Evolutionary conservation across 2,329 filamentous ascomycete genomes (phyloP).

Genomic region (Alternaria alternata): DNA sequence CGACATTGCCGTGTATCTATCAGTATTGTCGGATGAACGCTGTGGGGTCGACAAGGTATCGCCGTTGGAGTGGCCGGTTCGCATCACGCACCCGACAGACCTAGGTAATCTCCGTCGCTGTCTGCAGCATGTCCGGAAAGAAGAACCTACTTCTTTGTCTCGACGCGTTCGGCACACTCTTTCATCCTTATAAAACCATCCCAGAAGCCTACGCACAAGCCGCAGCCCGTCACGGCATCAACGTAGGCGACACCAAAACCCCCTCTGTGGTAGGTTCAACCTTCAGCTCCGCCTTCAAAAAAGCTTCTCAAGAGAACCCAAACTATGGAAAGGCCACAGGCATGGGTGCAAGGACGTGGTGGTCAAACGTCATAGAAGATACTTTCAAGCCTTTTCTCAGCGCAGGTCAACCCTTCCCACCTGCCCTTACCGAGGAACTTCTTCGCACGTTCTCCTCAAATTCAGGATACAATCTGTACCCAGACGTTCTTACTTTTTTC

Average conservation of each 20-base stretch:
- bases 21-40: neutral
- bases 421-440: constrained; percentile 58
- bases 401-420: constrained; percentile 51
- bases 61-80: neutral
- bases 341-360: constrained; percentile 65
- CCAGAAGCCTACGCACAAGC: constrained; percentile 63
- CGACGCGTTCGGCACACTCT: constrained; percentile 72
- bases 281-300: constrained; percentile 57
- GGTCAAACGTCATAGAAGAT: constrained; percentile 65
- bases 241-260: constrained; percentile 49
- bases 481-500: constrained; percentile 59
- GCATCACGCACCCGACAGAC: neutral
- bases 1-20: neutral
- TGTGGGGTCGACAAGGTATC: neutral
- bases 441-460: constrained; percentile 62
- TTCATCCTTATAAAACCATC: constrained; percentile 61
- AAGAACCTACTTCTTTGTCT: constrained; percentile 66
- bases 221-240: constrained; percentile 61
- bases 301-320: constrained; percentile 58
- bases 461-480: constrained; percentile 62
- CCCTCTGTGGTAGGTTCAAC: constrained; percentile 36
- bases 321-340: constrained; percentile 66
- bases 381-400: constrained; percentile 52
- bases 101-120: constrained; percentile 1
- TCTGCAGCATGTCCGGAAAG: constrained; percentile 26